Conservation (phyloP, 108 stramenopile genomes). For the Skeletonema marinoi region DNA sequence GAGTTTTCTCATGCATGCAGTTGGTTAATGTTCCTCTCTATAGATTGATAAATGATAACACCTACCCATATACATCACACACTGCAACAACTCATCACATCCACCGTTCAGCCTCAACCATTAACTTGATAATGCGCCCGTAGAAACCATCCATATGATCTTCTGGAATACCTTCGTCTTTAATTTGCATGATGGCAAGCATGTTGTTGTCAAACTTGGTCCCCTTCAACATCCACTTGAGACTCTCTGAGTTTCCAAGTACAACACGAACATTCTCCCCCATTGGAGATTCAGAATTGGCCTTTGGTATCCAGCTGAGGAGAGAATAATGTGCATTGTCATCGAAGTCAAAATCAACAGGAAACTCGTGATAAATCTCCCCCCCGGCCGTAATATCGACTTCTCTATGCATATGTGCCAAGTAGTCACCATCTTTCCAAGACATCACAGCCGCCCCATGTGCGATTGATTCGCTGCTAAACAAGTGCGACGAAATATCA, state of each 20-base stretch:
- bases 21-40: too few species aligned
- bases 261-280: neutral
- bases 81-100: neutral
- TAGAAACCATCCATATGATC: neutral
- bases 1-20: too few species aligned
- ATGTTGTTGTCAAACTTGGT: conserved; percentile 7
- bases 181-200: neutral
- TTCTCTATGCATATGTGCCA: neutral
- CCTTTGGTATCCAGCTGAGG: neutral
- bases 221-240: conserved; percentile 3
- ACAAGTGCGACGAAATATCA: too few species aligned
- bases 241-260: neutral
- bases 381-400: neutral
- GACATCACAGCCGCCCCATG: neutral
- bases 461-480: too few species aligned
- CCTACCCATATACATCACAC: too few species aligned
- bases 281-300: neutral
- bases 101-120: conserved; percentile 1
- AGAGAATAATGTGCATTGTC: too few species aligned
- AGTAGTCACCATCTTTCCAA: neutral
- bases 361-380: neutral
- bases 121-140: neutral
- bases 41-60: too few species aligned
- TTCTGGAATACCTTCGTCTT: neutral
- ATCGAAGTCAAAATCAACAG: neutral